Base-by-base conservation (phyloP, 129 eudicot species). In the Deinandra increscens region DNA sequence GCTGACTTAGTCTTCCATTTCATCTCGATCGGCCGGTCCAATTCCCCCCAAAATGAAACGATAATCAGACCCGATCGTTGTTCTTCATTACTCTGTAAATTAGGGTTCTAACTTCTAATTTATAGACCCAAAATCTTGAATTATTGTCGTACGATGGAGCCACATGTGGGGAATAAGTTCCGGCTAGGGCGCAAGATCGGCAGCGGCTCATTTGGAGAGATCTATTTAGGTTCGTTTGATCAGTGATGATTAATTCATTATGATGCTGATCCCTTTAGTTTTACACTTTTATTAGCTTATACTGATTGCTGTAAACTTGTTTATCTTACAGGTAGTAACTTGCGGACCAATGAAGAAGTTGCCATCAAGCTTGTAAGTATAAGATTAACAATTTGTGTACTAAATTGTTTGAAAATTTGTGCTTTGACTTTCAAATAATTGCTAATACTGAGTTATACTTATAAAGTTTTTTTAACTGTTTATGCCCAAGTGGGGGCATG, bases 141-240 rank as follows among this genome's bases (percentile, higher is more conserved):
- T 39, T 60, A 44, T 39, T 60, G 20, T 9, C 49, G 15, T 15
- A 4, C 1, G 62, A 93, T 93, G 99, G 99, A 93, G 78, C 99
- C 97, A 56, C 92, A 88, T 46, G 90, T 93, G 14, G 99, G 90
- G 38, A 93, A 93, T 64, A 93, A 89, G 84, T 93, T 89, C 60
- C 85, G 95, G 53, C 66, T 92, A 34, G 96, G 96, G 48, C 84
- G 90, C 34, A 92, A 92, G 89, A 86, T 92, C 81, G 98, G 98
- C 0, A 81, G 89, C 43, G 98, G 98, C 53, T 92, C 98, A 3
- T 92, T 92, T 37, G 98, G 96, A 72, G 98, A 92, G 96, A 92
- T 92, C 90, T 89, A 93, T 67, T 83, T 89, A 11, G 99, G 99
- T 88, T 43, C 12, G 85, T 78, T 15, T 58, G 1, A 22, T 66